A percentile compares a stretch with the other conserved stretches of the same genome.
Evolutionary conservation across 257 asterid species (phyloP).

Genomic region (Przewalskia tangutica): DNA sequence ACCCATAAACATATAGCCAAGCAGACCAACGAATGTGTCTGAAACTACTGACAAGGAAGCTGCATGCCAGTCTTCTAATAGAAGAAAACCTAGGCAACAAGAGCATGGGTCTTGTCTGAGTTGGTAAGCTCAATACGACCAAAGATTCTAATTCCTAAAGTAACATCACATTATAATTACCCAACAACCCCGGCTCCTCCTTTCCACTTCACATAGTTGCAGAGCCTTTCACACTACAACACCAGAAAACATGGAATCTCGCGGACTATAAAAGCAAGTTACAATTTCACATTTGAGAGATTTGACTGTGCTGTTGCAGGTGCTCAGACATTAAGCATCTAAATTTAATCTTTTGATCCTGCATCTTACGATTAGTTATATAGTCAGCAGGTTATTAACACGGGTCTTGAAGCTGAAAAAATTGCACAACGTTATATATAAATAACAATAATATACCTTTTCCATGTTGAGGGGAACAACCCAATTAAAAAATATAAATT

Average conservation of each 20-base stretch:
- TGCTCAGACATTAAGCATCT: neutral
- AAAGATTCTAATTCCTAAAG: neutral
- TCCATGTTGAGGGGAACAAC: neutral
- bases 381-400: neutral
- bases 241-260: neutral
- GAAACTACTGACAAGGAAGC: neutral
- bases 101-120: neutral
- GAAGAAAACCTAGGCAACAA: neutral
- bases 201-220: neutral
- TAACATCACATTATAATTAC: neutral
- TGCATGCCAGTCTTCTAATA: neutral
- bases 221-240: neutral
- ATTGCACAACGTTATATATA: neutral
- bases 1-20: neutral
- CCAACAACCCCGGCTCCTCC: neutral
- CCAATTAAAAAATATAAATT: neutral
- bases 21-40: neutral
- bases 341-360: neutral
- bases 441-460: conserved; percentile 4
- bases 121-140: neutral
- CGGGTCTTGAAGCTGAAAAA: neutral
- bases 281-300: neutral
- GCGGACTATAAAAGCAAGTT: neutral
- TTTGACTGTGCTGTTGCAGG: neutral
- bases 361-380: neutral